Evolutionary conservation across 2,329 filamentous ascomycete species (phyloP), one percentile per base, ranked within the genome.

Genomic region (Sarocladium oryzae): DNA sequence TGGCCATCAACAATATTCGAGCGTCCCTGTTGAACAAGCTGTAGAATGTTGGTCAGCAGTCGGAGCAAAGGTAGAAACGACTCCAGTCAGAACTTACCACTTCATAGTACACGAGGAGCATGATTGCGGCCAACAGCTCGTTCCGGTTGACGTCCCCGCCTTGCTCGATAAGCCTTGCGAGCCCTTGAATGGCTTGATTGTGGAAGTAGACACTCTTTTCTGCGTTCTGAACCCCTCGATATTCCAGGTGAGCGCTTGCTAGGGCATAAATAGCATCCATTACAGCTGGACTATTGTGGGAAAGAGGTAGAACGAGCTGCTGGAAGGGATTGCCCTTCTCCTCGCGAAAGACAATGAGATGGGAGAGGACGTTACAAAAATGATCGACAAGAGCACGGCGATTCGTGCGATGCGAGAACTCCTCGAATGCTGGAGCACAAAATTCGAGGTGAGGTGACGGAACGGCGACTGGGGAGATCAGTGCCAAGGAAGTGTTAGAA

Each of bases 261-360:
- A 96, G 72, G 0, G 90, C 89, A 53, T 88, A 90, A 54, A 96
- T 86, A 9, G 90, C 89, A 61, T 93, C 89, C 65, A 88, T 86
- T 3, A 96, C 76, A 1, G 79, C 75, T 0, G 70, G 69, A 58
- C 78, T 81, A 38, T 62, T 69, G 46, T 75, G 70, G 2, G 78
- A 79, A 35, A 85, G 67, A 2, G 81, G 81, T n/a, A 84, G 66
- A 8, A 84, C 76, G 13, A 84, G 68, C 57, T 82, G 78, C 56
- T 81, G 78, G 58, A 84, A 84, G 0, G 81, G 79, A 54, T 84
- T 84, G 18, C 78, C 79, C 3, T 72, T 71, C 56, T 84, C 80
- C 60, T 84, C 81, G 28, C 79, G 73, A 56, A 84, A 79, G 18
- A 84, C 81, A 38, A 85, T 82, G n/a, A 84, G 69, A 61, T 83